Evolutionary conservation across 371 early-diverging fungal species (phyloP).

Genomic region (Rhizopus arrhizus): DNA sequence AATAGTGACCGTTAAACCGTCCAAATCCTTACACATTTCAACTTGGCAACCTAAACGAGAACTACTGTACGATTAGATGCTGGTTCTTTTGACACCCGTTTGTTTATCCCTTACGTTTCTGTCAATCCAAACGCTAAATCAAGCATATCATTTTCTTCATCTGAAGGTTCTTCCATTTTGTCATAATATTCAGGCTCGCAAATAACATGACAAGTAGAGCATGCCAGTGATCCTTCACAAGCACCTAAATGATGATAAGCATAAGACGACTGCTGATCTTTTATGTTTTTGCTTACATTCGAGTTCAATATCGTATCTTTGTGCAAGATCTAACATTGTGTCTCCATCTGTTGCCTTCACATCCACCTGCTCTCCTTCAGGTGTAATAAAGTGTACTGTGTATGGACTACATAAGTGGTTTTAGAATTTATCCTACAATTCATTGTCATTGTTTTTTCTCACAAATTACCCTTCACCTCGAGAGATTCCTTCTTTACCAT

Average conservation of each 20-base stretch:
- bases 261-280: background rate
- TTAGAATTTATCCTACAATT: background rate
- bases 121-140: slow-evolving; percentile 98
- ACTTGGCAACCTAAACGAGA: slow-evolving; percentile 99
- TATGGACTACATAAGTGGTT: slow-evolving; percentile 35
- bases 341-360: slow-evolving; percentile 84
- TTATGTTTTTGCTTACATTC: slow-evolving; percentile 69
- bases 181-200: slow-evolving; percentile 86
- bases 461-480: slow-evolving; percentile 44
- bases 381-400: slow-evolving; percentile 64
- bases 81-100: background rate
- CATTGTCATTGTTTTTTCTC: background rate
- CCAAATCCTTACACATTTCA: slow-evolving; percentile 78
- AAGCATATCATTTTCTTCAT: slow-evolving; percentile 99
- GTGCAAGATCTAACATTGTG: slow-evolving; percentile 93
- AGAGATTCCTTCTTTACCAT: slow-evolving; percentile 36
- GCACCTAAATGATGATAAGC: slow-evolving; percentile 66
- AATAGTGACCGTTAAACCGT: slow-evolving; percentile 87
- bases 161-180: slow-evolving; percentile 89
- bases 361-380: slow-evolving; percentile 77
- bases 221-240: slow-evolving; percentile 97
- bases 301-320: slow-evolving; percentile 93
- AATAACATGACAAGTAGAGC: slow-evolving; percentile 98
- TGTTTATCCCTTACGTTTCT: slow-evolving; percentile 74
- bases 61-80: slow-evolving; percentile 39